Conservation (phyloP, 345 rosid species). For the Boechera retrofracta region DNA sequence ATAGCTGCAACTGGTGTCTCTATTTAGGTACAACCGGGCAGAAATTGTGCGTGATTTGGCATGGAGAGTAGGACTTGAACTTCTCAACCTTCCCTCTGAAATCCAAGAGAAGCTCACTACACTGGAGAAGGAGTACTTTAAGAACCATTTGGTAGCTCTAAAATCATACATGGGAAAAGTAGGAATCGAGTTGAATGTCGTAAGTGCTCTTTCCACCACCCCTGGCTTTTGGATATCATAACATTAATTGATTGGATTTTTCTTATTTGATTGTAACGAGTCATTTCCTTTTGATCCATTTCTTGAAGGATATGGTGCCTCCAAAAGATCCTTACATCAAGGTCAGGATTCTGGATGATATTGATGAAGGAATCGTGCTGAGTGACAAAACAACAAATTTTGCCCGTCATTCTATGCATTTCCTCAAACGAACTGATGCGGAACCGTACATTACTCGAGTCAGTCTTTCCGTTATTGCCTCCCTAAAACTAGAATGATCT, state of each 20-base stretch:
- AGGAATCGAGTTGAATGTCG: conserved; percentile 83
- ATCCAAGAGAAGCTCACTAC: conserved; percentile 72
- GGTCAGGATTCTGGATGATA: conserved; percentile 81
- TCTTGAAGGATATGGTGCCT: conserved; percentile 89
- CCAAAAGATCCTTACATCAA: conserved; percentile 95
- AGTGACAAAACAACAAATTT: conserved; percentile 80
- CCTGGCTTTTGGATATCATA: neutral
- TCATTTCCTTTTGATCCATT: conserved; percentile 3
- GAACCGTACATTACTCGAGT: conserved; percentile 89
- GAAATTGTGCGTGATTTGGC: conserved; percentile 72
- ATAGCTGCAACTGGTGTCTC: conserved; percentile 20
- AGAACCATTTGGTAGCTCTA: conserved; percentile 66
- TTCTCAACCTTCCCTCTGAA: conserved; percentile 72
- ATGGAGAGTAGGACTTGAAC: conserved; percentile 79
- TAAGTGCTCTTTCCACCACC: conserved; percentile 43
- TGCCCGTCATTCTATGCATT: conserved; percentile 87
- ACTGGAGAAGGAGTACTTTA: conserved; percentile 72
- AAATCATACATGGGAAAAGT: conserved; percentile 73
- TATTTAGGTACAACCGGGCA: conserved; percentile 76
- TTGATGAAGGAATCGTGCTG: conserved; percentile 75
- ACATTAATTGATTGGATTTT: neutral
- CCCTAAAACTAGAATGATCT: neutral
- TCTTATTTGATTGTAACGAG: neutral
- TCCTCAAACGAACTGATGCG: conserved; percentile 89
- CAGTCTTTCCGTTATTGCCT: conserved; percentile 31